phyloP scores from a whole-genome alignment of 1,284 basidiomycete genomes.

The Macrocybe sp. region DNA sequence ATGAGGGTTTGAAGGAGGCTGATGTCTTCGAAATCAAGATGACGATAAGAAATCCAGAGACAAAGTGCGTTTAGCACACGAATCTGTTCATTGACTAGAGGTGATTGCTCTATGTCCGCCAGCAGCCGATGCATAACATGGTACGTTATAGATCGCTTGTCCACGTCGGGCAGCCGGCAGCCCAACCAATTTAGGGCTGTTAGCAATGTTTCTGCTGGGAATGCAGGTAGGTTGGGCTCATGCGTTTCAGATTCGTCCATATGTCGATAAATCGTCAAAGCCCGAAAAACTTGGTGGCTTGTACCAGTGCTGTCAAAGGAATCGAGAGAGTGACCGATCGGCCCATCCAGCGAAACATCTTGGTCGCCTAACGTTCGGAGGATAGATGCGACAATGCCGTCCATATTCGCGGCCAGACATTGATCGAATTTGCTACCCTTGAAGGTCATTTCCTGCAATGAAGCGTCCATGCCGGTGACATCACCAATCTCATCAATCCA shows the following conservation, averaged over 20 bases:
- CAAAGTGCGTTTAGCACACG: conserved; percentile 73
- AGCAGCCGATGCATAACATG: conserved; percentile 76
- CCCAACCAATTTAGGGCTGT: conserved; percentile 57
- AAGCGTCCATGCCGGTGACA: conserved; percentile 26
- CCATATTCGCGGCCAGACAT: conserved; percentile 41
- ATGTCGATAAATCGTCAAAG: conserved; percentile 46
- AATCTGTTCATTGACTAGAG: conserved; percentile 85
- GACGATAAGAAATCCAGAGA: conserved; percentile 63
- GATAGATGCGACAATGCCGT: conserved; percentile 52
- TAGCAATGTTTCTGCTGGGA: conserved; percentile 44
- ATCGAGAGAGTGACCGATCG: conserved; percentile 43
- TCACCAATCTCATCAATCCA: conserved; percentile 32
- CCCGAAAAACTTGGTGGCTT: conserved; percentile 38
- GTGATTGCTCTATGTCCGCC: conserved; percentile 57
- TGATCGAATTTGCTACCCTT: conserved; percentile 30
- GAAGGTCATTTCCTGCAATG: conserved; percentile 32
- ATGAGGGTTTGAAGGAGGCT: conserved; percentile 65
- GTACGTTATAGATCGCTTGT: conserved; percentile 57
- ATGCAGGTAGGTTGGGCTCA: conserved; percentile 57
- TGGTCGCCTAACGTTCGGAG: conserved; percentile 60
- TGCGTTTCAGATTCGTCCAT: conserved; percentile 47
- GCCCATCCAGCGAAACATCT: conserved; percentile 36
- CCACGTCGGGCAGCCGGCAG: conserved; percentile 29
- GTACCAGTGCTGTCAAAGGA: conserved; percentile 24
- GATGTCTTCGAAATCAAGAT: conserved; percentile 49